Base-by-base conservation (phyloP, 2,329 filamentous ascomycete genomes). In the Paecilomyces variotii region DNA sequence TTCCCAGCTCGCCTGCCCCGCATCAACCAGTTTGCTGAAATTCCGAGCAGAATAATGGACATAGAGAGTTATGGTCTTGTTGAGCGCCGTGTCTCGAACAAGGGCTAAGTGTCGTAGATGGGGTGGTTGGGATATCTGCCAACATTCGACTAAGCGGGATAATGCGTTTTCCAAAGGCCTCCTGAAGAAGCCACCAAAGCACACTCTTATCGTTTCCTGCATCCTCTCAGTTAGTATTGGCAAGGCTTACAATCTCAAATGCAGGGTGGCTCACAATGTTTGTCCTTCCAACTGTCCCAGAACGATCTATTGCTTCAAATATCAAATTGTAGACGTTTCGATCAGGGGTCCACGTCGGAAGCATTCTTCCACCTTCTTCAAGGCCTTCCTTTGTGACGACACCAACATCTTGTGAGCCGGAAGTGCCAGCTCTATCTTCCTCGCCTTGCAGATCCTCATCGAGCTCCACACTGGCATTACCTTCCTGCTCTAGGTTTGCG, bases 91-190 rank as follows among this genome's bases (percentile, higher is more conserved):
- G 57, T 85, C 83, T 60, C 82, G 74, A 34, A 86, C 76, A 30
- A 87, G 73, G 10, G 80, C 77, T 14, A 85, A 70, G 64, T 85
- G 82, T 19, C 80, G 78, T 25, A 86, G 73, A 66, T 84, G 79
- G 2, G 73, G 70, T 26, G 84, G 84, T 63, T 87, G 84, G n/a
- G 80, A 81, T 14, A 79, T 65, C 57, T 83, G 78, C 79, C 83
- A 85, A 57, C 78, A 73, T 58, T 84, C 79, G 1, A 81, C 81
- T 39, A 87, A 63, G 27, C 82, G 79, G 54, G 70, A 70, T 25
- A 86, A 66, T 24, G 78, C 71, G 30, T 78, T 76, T 64, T 87
- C 84, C 30, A 84, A 65, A 0, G 83, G 80, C 55, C 82, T 75
- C 56, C 77, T 78, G 70, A 80, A 85, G 63, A 82, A 80, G 9